Conservation (phyloP, 139 green algal genomes). For the Picochlorum sp. region DNA sequence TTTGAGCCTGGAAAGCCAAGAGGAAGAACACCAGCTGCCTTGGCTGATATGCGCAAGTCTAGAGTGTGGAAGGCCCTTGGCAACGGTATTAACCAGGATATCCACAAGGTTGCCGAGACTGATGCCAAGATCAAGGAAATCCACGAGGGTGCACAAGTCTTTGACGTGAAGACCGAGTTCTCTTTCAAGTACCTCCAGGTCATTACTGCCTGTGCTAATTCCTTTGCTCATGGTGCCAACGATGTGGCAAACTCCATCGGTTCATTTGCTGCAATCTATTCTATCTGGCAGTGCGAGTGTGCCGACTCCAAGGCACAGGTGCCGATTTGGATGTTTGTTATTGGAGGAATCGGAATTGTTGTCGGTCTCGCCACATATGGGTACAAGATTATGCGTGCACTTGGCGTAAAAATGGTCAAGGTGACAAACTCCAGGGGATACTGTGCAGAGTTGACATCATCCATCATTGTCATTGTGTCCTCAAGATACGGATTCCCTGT, state of each 20-base stretch:
- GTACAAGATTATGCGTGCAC: slow-evolving; percentile 56
- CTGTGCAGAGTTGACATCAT: slow-evolving; percentile 51
- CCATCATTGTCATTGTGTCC: slow-evolving; percentile 44
- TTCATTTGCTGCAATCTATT: slow-evolving; percentile 59
- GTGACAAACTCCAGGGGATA: slow-evolving; percentile 54
- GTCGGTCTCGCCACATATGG: slow-evolving; percentile 65
- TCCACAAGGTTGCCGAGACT: slow-evolving; percentile 12
- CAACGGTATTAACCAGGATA: slow-evolving; percentile 13
- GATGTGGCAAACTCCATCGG: slow-evolving; percentile 77
- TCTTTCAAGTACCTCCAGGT: slow-evolving; percentile 65
- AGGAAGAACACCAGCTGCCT: slow-evolving; percentile 8
- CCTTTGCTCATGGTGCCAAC: slow-evolving; percentile 80
- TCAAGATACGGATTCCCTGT: slow-evolving; percentile 56
- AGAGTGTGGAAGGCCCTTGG: slow-evolving; percentile 13
- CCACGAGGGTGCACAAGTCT: slow-evolving; percentile 56
- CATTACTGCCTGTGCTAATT: slow-evolving; percentile 69
- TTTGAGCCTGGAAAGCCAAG: background rate
- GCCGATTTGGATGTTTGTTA: slow-evolving; percentile 63
- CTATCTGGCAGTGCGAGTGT: slow-evolving; percentile 25
- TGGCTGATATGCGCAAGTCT: slow-evolving; percentile 21
- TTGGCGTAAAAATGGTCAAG: slow-evolving; percentile 53
- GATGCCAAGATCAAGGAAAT: slow-evolving; percentile 32
- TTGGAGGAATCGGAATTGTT: slow-evolving; percentile 69
- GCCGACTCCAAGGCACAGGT: slow-evolving; percentile 24
- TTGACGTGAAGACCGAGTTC: slow-evolving; percentile 60